Evolutionary conservation across 306 rosid species (phyloP).

Genomic region (Glycyrrhiza uralensis): DNA sequence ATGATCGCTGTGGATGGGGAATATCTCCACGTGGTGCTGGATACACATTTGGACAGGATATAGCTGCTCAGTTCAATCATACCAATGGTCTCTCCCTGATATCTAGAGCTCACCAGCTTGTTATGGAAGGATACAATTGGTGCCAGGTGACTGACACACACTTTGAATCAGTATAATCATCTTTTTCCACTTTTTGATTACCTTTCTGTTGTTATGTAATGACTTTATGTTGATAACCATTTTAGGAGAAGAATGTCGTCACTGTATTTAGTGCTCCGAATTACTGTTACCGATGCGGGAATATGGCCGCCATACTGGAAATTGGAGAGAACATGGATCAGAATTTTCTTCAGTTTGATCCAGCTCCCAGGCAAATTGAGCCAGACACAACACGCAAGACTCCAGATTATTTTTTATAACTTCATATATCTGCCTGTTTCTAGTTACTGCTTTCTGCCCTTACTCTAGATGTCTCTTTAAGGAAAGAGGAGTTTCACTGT

Average conservation of each 20-base stretch:
- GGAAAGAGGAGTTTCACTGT: conserved; percentile 41
- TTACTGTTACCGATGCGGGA: conserved; percentile 98
- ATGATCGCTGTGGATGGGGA: conserved; percentile 99
- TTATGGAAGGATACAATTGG: conserved; percentile 99
- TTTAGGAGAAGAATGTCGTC: conserved; percentile 91
- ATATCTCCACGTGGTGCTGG: conserved; percentile 99
- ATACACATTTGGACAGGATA: conserved; percentile 97
- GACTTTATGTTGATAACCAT: conserved; percentile 14
- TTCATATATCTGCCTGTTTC: conserved; percentile 42
- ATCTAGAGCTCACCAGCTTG: conserved; percentile 99
- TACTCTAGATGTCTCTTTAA: conserved; percentile 67
- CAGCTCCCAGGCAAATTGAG: conserved; percentile 97
- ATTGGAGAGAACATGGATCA: conserved; percentile 97
- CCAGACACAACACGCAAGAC: conserved; percentile 98
- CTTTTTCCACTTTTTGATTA: neutral
- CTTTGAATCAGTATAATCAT: neutral
- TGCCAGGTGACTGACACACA: conserved; percentile 64
- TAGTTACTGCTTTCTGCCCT: conserved; percentile 51
- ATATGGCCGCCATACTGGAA: conserved; percentile 98
- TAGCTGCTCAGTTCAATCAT: conserved; percentile 90
- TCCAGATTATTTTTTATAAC: conserved; percentile 96
- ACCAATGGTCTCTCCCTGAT: conserved; percentile 91
- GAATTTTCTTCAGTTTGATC: conserved; percentile 97
- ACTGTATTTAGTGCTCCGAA: conserved; percentile 98
- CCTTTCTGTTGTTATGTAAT: conserved; percentile 7